Base-by-base conservation (phyloP, 306 rosid species). In the Purshia tridentata region DNA sequence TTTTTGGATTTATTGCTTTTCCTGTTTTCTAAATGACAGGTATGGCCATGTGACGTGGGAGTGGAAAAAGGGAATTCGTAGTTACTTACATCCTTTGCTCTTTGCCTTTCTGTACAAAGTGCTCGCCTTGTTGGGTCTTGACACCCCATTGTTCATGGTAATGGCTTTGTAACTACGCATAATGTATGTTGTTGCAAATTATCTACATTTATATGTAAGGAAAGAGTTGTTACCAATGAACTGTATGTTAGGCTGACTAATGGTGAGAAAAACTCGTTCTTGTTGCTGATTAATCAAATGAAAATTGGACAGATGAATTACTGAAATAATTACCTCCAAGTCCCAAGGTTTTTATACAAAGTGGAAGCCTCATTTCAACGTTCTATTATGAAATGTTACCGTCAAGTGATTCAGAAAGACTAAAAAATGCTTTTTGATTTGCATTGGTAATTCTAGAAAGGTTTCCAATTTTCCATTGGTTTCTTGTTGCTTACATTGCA, bases 21-120 rank as follows among this genome's bases (percentile, higher is more conserved):
- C 35, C 35, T 29, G 20, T 61, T 16, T 40, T 80, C n/a, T 69
- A 8, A 63, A 49, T 68, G 72, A 54, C 78, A 93, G 97, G 85
- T 94, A 85, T 39, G 97, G 97, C 44, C 97, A 94, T 84, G 79
- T 94, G 77, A 89, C 97, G 11, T 94, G 98, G 98, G 98, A 94
- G 58, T 94, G 98, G 98, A 83, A 85, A 82, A 78, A 78, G 82
- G 97, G 97, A 51, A 88, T 91, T 11, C 91, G 97, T 4, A 89
- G 97, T 86, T 91, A 84, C 81, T 78, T 89, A 74, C 99, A 94
- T 69, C 99, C 97, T 1, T n/a, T 91, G 70, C 69, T 89, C 73
- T 94, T 94, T 84, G 89, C 89, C 75, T 78, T 77, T 5, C 95
- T 91, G 64, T 94, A 94, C 75, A 85, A 74, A 69, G 22, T 88